Base-by-base conservation (phyloP, 2,329 filamentous ascomycete genomes). In the Fusarium staphyleae region DNA sequence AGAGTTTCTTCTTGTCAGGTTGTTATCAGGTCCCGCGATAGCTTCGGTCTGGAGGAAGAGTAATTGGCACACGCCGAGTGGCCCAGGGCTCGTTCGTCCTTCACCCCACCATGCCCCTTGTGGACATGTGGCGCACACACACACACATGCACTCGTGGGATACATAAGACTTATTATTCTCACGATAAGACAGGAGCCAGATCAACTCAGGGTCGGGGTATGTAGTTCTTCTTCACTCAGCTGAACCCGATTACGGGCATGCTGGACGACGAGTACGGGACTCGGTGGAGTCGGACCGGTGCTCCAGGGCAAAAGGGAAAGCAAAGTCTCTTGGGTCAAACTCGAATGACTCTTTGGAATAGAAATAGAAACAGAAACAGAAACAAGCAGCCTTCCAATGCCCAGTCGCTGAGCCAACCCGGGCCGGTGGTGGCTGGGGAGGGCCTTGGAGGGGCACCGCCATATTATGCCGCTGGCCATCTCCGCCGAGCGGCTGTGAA, bases 371-470 rank as follows among this genome's bases (percentile, higher is more conserved):
- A n/a, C n/a, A n/a, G n/a, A n/a, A 48, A 56, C 14, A 49, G 41
- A 5, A 29, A 22, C 19, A 22, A 22, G 19, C 6, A 22, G 6
- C 19, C 6, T 22, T 6, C 19, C 19, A 22, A 4, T 22, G 19
- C 19, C 19, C 19, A 37, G 56, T 63, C 53, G 48, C 51, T 55
- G 37, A 61, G 58, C 51, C 59, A 66, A 66, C 53, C 52, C 63
- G 62, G 63, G 48, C 63, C 63, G 63, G 60, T 63, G 58, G 43
- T 64, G 60, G 55, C 50, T 53, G 60, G 52, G 50, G 52, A 35
- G 28, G 30, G 43, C 45, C 10, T 34, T 45, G 29, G 37, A 48
- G 45, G 39, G 47, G 47, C 54, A 57, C 51, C 51, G 59, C 57
- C 50, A 63, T 60, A 50, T 63, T 60, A 50, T 63, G 53, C 62